A percentile compares a stretch with the other conserved stretches of the same genome.
phyloP scores from a whole-genome alignment of 2,329 filamentous ascomycete genomes.

The Arthrinium phaeospermum region DNA sequence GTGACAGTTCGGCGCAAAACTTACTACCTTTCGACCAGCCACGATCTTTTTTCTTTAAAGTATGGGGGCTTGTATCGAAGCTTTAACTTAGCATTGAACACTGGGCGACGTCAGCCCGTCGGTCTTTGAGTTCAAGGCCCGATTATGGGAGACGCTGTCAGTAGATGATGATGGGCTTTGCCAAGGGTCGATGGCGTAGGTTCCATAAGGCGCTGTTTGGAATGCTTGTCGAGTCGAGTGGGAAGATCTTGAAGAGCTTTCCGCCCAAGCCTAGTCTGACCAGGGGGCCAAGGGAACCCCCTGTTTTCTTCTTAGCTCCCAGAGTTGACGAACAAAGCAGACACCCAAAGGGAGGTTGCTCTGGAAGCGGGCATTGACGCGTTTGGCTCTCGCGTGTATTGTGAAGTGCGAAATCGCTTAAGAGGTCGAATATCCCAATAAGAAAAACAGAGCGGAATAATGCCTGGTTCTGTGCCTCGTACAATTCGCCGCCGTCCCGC shows the following conservation, averaged over 20 bases:
- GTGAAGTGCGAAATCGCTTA: neutral
- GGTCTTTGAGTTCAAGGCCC: neutral
- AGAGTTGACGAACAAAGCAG: neutral
- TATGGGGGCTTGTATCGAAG: neutral
- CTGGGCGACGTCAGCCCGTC: neutral
- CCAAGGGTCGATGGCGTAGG: neutral
- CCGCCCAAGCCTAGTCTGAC: constrained; percentile 1
- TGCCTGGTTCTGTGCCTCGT: neutral
- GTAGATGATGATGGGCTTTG: neutral
- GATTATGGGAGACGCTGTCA: neutral
- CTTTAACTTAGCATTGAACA: neutral
- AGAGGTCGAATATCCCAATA: neutral
- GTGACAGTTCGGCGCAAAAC: constrained; percentile 1
- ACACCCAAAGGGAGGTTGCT: neutral
- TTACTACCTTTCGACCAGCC: neutral
- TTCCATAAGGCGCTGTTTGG: neutral
- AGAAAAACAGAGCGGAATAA: neutral
- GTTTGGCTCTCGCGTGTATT: neutral
- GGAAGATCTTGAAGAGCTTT: neutral
- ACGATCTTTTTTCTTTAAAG: neutral
- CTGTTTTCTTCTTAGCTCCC: neutral
- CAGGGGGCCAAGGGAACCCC: neutral
- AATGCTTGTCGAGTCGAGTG: neutral
- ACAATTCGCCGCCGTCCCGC: neutral
- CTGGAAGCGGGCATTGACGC: constrained; percentile 1